Conservation (phyloP, 2,329 filamentous ascomycete genomes). For the Monilinia laxa region DNA sequence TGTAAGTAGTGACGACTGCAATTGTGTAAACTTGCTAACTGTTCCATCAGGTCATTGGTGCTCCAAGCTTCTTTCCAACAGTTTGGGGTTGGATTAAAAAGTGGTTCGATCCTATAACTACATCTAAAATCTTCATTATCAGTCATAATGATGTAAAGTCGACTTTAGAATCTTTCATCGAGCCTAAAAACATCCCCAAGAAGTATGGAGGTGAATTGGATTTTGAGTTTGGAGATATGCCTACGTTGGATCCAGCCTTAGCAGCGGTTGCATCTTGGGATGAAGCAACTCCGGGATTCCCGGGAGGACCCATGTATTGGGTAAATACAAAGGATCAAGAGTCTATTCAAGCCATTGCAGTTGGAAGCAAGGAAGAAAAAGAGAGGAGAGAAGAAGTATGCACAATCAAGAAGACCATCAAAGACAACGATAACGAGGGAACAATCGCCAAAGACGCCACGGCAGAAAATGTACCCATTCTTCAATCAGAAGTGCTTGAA, state of each 20-base stretch:
- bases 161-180: slow-evolving; percentile 79
- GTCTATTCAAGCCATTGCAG: slow-evolving; percentile 52
- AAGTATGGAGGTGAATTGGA: slow-evolving; percentile 86
- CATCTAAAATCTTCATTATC: slow-evolving; percentile 95
- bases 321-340: slow-evolving; percentile 43
- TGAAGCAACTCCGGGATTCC: slow-evolving; percentile 52
- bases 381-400: slow-evolving; percentile 45
- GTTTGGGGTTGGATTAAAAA: slow-evolving; percentile 95
- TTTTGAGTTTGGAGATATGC: slow-evolving; percentile 74
- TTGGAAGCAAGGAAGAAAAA: slow-evolving; percentile 50
- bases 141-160: slow-evolving; percentile 68
- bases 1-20: slow-evolving; percentile 36
- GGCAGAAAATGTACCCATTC: not conserved
- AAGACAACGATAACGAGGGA: not conserved
- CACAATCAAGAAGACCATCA: slow-evolving; percentile 26
- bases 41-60: slow-evolving; percentile 69
- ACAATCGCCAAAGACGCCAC: slow-evolving; percentile 4
- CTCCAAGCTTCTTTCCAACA: slow-evolving; percentile 85
- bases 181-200: slow-evolving; percentile 79
- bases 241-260: slow-evolving; percentile 66
- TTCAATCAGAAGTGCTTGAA: slow-evolving; percentile 23
- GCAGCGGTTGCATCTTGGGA: slow-evolving; percentile 53
- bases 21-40: slow-evolving; percentile 18
- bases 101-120: slow-evolving; percentile 92
- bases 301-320: slow-evolving; percentile 59